These are phyloP conservation scores for Quercus rubra DNA, from an alignment of 306 rosid genomes.

Conservation along the genomic window DNA sequence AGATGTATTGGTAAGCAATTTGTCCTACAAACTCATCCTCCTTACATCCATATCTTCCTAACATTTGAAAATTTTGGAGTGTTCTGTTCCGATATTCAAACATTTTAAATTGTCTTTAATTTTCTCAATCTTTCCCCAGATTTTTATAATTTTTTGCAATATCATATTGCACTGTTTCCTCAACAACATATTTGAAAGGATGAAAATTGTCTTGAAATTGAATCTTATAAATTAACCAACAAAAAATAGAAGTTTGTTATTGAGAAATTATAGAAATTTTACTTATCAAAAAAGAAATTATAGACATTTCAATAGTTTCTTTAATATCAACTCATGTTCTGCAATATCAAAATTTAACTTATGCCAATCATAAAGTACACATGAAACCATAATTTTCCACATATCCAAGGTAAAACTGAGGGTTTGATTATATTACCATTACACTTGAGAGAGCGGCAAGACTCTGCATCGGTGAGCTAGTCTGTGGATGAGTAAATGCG, in stretches of 20 bases:
- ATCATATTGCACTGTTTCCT: background rate
- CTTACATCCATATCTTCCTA: background rate
- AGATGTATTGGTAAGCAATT: background rate
- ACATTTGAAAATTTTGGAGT: background rate
- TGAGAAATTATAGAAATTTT: background rate
- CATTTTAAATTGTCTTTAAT: too few relatives aligned
- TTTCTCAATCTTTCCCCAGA: background rate
- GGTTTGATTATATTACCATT: constrained; percentile 54
- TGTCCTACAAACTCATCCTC: background rate
- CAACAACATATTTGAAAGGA: background rate
- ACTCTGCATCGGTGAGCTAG: constrained; percentile 78
- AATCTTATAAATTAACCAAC: too few relatives aligned
- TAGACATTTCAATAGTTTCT: background rate
- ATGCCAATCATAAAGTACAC: background rate
- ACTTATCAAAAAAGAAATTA: too few relatives aligned
- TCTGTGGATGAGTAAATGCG: constrained; percentile 65
- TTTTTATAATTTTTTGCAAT: background rate
- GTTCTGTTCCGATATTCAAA: background rate
- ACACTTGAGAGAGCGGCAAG: constrained; percentile 71
- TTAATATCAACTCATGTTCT: constrained; percentile 14
- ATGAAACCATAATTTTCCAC: background rate
- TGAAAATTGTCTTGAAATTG: too few relatives aligned
- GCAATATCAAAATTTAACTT: background rate
- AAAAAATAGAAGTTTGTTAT: background rate
- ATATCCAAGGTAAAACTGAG: constrained; percentile 1